A percentile compares a stretch with the other conserved stretches of the same genome.
These are phyloP conservation scores for Boletales sp. DNA, from an alignment of 768 basidiomycete genomes.

Conservation along the genomic window DNA sequence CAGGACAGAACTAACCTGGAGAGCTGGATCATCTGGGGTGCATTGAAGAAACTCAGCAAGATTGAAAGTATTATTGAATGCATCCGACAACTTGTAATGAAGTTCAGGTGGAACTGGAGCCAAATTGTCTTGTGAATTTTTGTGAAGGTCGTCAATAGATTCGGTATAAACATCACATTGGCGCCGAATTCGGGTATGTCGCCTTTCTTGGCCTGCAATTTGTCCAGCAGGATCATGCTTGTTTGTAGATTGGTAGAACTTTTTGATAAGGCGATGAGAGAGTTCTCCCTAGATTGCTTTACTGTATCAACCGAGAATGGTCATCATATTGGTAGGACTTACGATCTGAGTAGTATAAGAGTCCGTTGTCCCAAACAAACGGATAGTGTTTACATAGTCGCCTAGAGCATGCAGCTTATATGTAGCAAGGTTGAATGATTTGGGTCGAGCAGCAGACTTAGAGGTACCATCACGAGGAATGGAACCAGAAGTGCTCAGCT, in stretches of 20 bases:
- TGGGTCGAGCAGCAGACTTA: not conserved
- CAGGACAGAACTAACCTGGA: no score
- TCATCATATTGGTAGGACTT: no score
- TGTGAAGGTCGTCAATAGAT: no score
- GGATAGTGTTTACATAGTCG: constrained; percentile 29
- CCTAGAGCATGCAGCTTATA: constrained; percentile 37
- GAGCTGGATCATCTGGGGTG: no score
- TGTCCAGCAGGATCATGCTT: constrained; percentile 10
- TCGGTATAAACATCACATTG: no score
- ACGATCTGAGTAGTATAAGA: constrained; percentile 20
- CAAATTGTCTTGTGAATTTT: no score
- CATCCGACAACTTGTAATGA: no score
- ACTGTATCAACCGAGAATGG: no score
- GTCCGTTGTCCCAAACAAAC: constrained; percentile 33
- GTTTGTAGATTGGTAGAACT: constrained; percentile 24
- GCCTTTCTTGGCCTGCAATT: constrained; percentile 12
- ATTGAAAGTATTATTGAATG: no score
- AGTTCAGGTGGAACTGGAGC: no score
- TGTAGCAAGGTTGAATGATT: constrained; percentile 29
- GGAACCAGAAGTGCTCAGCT: not conserved
- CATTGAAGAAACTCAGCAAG: no score
- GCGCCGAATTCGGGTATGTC: not conserved
- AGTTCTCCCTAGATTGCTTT: constrained; percentile 40
- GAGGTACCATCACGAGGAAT: no score
- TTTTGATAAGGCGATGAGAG: constrained; percentile 30